These are phyloP conservation scores for Raphanus sativus DNA, from an alignment of 345 rosid genomes.

Conservation along the genomic window DNA sequence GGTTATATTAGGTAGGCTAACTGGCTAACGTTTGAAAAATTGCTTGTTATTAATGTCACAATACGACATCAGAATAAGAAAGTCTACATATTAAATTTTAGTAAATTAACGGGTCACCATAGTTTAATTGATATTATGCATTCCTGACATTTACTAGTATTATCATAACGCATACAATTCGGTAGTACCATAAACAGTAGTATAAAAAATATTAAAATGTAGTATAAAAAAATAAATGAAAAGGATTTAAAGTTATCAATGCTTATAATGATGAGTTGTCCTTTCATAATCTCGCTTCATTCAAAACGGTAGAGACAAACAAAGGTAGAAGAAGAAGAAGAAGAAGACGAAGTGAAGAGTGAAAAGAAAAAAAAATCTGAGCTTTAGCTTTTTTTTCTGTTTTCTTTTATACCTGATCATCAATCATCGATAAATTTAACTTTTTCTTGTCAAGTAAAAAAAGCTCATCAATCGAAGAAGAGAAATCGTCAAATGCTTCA, in stretches of 20 bases:
- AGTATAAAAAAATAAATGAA: no score
- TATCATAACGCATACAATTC: no score
- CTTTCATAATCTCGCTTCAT: slow-evolving; percentile 23
- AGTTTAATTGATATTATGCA: no score
- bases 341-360: background rate
- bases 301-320: slow-evolving; percentile 34
- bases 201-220: no score
- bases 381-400: background rate
- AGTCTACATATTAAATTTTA: background rate
- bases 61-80: background rate
- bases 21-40: slow-evolving; percentile 13
- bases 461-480: slow-evolving; percentile 23
- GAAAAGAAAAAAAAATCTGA: slow-evolving; percentile 16
- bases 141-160: no score
- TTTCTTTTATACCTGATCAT: slow-evolving; percentile 25
- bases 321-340: background rate
- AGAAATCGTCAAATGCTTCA: slow-evolving; percentile 38
- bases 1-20: slow-evolving; percentile 8
- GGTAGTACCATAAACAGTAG: no score
- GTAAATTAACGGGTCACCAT: background rate
- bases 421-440: background rate
- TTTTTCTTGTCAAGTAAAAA: background rate
- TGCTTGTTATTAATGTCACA: background rate
- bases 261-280: slow-evolving; percentile 34
- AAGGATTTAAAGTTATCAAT: background rate